Conservation (phyloP, 2,329 filamentous ascomycete genomes). For the Pseudogymnoascus sp. region DNA sequence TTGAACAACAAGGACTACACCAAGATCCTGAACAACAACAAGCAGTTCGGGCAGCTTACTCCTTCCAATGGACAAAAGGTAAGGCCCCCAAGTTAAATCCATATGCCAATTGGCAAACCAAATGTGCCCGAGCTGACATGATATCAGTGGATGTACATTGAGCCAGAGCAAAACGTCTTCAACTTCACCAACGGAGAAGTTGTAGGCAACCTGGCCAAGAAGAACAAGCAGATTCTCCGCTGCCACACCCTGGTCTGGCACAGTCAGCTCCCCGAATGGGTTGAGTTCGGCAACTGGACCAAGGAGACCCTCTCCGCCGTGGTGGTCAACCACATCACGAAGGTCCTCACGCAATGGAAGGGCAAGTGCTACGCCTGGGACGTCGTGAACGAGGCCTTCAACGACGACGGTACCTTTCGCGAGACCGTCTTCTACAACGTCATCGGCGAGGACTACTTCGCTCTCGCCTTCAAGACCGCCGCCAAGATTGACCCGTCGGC, state of each 20-base stretch:
- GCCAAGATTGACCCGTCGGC: constrained; percentile 44
- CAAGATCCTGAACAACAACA: constrained; percentile 42
- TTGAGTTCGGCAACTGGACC: constrained; percentile 44
- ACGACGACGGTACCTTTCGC: constrained; percentile 47
- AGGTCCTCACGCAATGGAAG: constrained; percentile 48
- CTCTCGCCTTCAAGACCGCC: constrained; percentile 48
- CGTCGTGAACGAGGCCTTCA: constrained; percentile 55
- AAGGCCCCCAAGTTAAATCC: constrained; percentile 27
- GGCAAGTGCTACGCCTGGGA: constrained; percentile 56
- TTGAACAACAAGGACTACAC: constrained; percentile 46
- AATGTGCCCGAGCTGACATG: background rate
- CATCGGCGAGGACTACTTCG: constrained; percentile 27
- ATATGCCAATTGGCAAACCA: background rate
- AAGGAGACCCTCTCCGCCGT: constrained; percentile 46
- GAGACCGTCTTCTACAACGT: constrained; percentile 44
- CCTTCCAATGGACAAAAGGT: constrained; percentile 52
- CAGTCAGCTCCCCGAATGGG: constrained; percentile 45
- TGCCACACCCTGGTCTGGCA: constrained; percentile 54
- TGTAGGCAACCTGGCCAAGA: constrained; percentile 38
- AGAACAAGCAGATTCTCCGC: constrained; percentile 43
- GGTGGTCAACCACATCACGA: constrained; percentile 51
- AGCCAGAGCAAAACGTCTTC: constrained; percentile 49
- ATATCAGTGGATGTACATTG: constrained; percentile 47
- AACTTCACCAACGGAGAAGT: constrained; percentile 49
- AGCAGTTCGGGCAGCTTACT: constrained; percentile 56